phyloP scores from a whole-genome alignment of 257 asterid genomes.

The Ilex asprella region DNA sequence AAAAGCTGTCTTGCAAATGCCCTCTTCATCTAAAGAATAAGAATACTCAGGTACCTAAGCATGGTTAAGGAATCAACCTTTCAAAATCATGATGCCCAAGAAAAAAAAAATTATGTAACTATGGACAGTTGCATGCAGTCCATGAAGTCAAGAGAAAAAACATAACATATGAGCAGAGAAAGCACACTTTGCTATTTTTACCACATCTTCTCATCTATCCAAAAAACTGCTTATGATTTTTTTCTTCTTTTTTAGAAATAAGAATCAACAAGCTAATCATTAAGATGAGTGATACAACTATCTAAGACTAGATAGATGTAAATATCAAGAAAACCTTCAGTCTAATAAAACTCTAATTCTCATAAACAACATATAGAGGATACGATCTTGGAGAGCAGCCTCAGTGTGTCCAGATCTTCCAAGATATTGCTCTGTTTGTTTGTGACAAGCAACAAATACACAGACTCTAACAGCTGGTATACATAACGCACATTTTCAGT shows the following conservation, averaged over 20 bases:
- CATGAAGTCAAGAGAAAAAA: not conserved
- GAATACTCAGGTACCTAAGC: conserved; percentile 86
- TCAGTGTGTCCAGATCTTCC: conserved; percentile 83
- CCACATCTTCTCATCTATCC: not conserved
- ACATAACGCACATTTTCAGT: conserved; percentile 94
- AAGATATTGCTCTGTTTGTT: conserved; percentile 95
- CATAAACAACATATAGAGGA: conserved; percentile 34
- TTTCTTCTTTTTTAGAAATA: not conserved
- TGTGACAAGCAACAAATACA: conserved; percentile 87
- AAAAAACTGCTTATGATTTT: not conserved
- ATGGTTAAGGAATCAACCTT: conserved; percentile 33
- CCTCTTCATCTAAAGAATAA: conserved; percentile 87
- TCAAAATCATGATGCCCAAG: not conserved
- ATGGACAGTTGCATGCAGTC: not conserved
- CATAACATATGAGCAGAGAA: not conserved
- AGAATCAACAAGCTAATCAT: not conserved
- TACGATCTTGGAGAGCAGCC: conserved; percentile 89
- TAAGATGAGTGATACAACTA: not conserved
- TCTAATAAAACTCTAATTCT: conserved; percentile 4
- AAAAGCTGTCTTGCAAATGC: conserved; percentile 75
- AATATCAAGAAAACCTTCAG: not conserved
- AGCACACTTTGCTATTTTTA: not conserved
- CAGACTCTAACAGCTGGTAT: conserved; percentile 84
- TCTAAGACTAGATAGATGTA: not conserved
- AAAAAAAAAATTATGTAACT: too few species aligned